Evolutionary conservation across 176 grass and related monocot species (phyloP).

Genomic region (Tuctoria greenei): DNA sequence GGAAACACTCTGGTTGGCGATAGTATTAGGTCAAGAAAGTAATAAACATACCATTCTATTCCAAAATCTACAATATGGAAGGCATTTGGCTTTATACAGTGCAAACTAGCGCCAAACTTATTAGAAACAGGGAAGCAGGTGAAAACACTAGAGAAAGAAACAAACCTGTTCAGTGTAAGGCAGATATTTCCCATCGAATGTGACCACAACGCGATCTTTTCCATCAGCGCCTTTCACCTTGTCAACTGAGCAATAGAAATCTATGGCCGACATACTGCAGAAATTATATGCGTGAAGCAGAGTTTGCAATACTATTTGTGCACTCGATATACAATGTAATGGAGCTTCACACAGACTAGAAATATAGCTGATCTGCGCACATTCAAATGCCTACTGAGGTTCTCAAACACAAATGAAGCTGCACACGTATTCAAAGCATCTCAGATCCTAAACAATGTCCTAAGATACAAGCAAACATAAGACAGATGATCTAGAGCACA

Average conservation of each 20-base stretch:
- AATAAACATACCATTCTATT: neutral
- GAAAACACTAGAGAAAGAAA: conserved; percentile 1
- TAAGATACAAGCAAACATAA: neutral
- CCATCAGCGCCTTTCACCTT: conserved; percentile 84
- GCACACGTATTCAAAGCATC: neutral
- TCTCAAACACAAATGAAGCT: neutral
- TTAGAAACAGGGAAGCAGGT: neutral
- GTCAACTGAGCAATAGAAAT: conserved; percentile 92
- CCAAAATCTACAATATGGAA: neutral
- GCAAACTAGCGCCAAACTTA: neutral
- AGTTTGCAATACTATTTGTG: neutral
- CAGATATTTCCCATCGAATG: conserved; percentile 95
- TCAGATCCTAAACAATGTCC: neutral
- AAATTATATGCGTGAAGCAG: neutral
- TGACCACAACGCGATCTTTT: conserved; percentile 81
- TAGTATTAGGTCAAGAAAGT: neutral
- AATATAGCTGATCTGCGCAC: neutral
- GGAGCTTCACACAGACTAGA: neutral
- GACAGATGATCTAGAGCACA: neutral
- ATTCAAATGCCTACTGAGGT: neutral
- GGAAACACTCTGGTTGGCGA: neutral
- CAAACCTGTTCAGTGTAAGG: conserved; percentile 87
- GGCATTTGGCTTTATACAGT: neutral
- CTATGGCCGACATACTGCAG: conserved; percentile 89
- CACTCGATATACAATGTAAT: neutral